These are phyloP conservation scores for Scortechinia acanthostroma DNA, from an alignment of 2,329 filamentous ascomycete genomes.

Conservation along the genomic window DNA sequence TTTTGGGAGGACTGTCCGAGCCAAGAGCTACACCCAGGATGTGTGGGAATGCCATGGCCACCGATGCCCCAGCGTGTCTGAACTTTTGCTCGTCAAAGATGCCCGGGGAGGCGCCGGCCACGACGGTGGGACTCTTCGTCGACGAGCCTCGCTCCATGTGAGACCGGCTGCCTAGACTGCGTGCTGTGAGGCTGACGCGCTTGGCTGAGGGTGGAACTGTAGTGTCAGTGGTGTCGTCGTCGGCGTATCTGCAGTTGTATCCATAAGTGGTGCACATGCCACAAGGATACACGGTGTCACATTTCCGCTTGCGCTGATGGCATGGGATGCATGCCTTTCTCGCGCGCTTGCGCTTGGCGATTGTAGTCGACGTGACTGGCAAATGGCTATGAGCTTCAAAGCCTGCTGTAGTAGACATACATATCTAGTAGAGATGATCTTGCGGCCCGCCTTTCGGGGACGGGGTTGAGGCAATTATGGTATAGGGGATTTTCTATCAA, in stretches of 20 bases:
- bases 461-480: too few species aligned
- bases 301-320: conserved; percentile 13
- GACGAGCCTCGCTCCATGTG: background rate
- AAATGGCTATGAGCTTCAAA: too few species aligned
- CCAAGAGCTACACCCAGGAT: conserved; percentile 11
- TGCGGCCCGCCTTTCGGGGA: too few species aligned
- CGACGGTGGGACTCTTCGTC: conserved; percentile 8
- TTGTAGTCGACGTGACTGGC: conserved; percentile 9
- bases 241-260: conserved; percentile 15
- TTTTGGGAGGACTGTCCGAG: conserved; percentile 11
- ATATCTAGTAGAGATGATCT: too few species aligned
- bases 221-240: conserved; percentile 5
- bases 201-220: too few species aligned
- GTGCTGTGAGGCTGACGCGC: too few species aligned
- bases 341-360: conserved; percentile 15
- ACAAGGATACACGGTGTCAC: conserved; percentile 13
- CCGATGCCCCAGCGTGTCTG: conserved; percentile 16
- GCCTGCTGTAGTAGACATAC: too few species aligned
- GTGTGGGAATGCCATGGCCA: conserved; percentile 18
- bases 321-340: conserved; percentile 18
- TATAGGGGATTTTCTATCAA: too few species aligned
- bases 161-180: background rate
- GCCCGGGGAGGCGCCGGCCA: conserved; percentile 8
- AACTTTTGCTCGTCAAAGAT: conserved; percentile 17
- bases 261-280: conserved; percentile 15